Percentiles rank a stretch among this genome's conserved stretches.
These are phyloP conservation scores for Micractinium conductrix DNA, from an alignment of 139 green algal species.

Conservation along the genomic window DNA sequence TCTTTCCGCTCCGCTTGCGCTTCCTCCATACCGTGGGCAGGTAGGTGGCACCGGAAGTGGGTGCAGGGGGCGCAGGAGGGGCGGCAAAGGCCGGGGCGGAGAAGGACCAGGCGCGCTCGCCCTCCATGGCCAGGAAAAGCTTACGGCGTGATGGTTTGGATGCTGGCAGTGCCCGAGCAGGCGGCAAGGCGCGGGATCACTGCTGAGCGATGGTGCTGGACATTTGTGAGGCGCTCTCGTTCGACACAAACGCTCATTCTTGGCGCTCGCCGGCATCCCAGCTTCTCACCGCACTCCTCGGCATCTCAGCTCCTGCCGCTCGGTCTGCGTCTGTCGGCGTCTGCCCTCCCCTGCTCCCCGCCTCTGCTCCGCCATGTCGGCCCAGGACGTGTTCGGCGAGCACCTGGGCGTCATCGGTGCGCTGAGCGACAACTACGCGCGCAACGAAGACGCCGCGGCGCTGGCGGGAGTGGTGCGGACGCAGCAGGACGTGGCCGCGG, in stretches of 20 bases:
- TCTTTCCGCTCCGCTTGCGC: neutral
- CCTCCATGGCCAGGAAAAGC: conserved; percentile 1
- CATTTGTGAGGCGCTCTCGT: no score
- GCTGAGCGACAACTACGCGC: conserved; percentile 46
- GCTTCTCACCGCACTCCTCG: no score
- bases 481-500: conserved; percentile 29
- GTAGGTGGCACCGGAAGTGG: neutral
- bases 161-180: no score
- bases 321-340: neutral
- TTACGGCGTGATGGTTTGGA: neutral
- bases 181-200: no score
- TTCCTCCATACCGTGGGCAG: neutral
- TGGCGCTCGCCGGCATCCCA: no score
- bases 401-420: conserved; percentile 45
- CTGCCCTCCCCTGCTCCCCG: neutral
- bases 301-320: neutral
- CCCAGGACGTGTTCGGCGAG: conserved; percentile 36
- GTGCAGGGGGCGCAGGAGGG: neutral
- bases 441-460: conserved; percentile 27
- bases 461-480: conserved; percentile 12
- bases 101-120: neutral
- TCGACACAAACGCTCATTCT: no score
- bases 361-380: neutral
- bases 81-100: neutral
- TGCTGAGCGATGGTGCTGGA: no score